Conservation (phyloP, 2,329 filamentous ascomycete species). For the Colletotrichum somersetense region DNA sequence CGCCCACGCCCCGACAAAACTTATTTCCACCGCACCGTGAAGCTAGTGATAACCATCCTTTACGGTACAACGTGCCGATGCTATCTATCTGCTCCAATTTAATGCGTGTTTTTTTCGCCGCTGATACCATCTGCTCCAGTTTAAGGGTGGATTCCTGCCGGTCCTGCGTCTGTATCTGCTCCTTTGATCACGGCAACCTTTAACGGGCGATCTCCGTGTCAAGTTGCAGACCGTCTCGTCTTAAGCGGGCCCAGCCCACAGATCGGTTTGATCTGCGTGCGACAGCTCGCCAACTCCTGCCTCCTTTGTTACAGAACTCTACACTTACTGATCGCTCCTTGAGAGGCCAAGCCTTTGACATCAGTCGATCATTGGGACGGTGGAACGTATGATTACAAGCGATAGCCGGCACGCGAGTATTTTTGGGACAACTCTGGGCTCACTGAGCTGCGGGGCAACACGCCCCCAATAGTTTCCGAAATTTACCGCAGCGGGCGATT, state of each 20-base stretch:
- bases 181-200: neutral
- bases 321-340: slow-evolving; percentile 15
- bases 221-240: slow-evolving; percentile 32
- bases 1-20: neutral
- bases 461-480: neutral
- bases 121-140: neutral
- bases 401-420: no score
- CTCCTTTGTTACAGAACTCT: slow-evolving; percentile 13
- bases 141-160: neutral
- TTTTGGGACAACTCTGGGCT: neutral
- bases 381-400: neutral
- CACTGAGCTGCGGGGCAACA: neutral
- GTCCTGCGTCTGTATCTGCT: neutral
- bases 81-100: no score
- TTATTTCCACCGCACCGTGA: neutral
- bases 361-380: neutral
- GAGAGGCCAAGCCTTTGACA: slow-evolving; percentile 1
- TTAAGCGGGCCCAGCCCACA: slow-evolving; percentile 21
- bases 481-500: neutral
- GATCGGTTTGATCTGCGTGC: slow-evolving; percentile 26
- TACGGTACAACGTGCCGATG: neutral
- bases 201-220: slow-evolving; percentile 25
- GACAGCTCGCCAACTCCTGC: slow-evolving; percentile 36
- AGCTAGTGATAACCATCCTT: neutral
- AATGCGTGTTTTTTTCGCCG: neutral